Base-by-base conservation (phyloP, 805 yeast species). In the Kuraishia hungarica region DNA sequence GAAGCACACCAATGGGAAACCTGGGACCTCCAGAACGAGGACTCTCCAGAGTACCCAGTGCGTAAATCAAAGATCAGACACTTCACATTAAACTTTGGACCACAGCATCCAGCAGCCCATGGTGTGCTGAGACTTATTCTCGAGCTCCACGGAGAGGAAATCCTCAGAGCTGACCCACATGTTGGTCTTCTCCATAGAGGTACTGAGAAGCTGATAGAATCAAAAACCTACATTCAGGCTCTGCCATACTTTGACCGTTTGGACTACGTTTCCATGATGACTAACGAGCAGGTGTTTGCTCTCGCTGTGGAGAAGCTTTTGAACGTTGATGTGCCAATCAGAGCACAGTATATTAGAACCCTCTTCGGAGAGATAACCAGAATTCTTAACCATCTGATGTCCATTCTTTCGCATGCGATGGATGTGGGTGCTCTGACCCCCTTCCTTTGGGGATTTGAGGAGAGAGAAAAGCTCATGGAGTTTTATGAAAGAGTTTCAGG, bases 101-200 rank as follows among this genome's bases (percentile, higher is more conserved):
- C 96, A 52, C 96, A 89, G 74, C 96, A 89, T 75, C 96, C 96
- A 23, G 96, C 96, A 59, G 96, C 96, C 28, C 96, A 89, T 75
- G 96, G 96, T 62, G 96, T 89, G 72, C 76, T 89, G 75, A 81
- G 96, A 68, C 77, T 89, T 70, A 89, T 89, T 70, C 75, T 89
- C 66, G 96, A 89, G 73, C 79, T 89, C 58, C 87, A 87, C 66
- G 96, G 96, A 62, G 96, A 89, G 72, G 96, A 89, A 71, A 86
- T 89, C 62, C 81, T 89, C 52, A 80, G 96, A 62, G 78, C 92
- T 3, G 96, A 89, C 68, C 96, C 96, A 47, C 96, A 89, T 69
- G 89, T 89, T 60, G 96, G 96, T 43, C 75, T 89, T 67, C 78
- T 89, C 62, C 96, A 89, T 72, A 78, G 96, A 73, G 96, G 96